Percentiles rank a stretch among this genome's conserved stretches.
Evolutionary conservation across 306 rosid species (phyloP).

Genomic region (Hippophae gyantsensis): DNA sequence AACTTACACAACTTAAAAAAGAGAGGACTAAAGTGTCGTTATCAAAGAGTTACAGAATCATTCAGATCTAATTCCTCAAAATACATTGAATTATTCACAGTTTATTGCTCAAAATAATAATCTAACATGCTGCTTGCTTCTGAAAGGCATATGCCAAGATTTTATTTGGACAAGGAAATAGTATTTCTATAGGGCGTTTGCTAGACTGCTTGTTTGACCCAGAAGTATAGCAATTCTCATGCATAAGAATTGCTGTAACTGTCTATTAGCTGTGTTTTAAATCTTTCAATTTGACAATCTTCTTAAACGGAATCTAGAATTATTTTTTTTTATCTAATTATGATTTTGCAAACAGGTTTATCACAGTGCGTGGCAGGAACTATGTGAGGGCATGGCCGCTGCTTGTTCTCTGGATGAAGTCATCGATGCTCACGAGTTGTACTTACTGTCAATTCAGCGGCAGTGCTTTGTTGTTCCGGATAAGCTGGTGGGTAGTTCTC

Average conservation of each 20-base stretch:
- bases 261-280: neutral
- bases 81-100: no score
- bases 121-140: no score
- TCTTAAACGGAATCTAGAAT: slow-evolving; percentile 13
- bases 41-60: no score
- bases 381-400: slow-evolving; percentile 72
- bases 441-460: slow-evolving; percentile 79
- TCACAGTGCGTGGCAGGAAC: slow-evolving; percentile 99
- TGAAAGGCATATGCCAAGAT: no score
- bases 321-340: slow-evolving; percentile 19
- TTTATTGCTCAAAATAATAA: no score
- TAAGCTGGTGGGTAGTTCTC: slow-evolving; percentile 60
- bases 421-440: slow-evolving; percentile 84
- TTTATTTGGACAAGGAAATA: no score
- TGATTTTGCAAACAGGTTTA: slow-evolving; percentile 61
- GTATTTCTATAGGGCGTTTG: no score
- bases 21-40: no score
- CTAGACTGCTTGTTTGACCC: no score
- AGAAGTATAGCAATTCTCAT: neutral
- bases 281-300: slow-evolving; percentile 13
- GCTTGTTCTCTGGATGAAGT: slow-evolving; percentile 91
- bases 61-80: no score
- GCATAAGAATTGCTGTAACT: neutral
- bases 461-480: slow-evolving; percentile 98
- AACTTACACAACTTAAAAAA: no score